Conservation (phyloP, 1,284 basidiomycete genomes). For the Irpex sp. region DNA sequence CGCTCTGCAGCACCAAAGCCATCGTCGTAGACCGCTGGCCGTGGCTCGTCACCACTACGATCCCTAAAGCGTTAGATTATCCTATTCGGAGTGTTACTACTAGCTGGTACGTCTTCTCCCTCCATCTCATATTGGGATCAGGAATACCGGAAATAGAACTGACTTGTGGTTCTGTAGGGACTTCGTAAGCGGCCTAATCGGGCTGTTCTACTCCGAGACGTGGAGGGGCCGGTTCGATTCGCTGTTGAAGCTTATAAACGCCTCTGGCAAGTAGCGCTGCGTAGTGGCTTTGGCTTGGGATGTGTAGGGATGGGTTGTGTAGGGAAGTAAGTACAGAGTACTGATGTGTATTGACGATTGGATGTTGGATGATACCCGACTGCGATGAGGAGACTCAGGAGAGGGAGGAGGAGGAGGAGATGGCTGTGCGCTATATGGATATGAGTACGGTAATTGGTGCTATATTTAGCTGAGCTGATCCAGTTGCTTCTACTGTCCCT, state of each 20-base stretch:
- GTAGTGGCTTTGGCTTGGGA: too few relatives aligned
- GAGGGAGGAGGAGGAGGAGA: too few relatives aligned
- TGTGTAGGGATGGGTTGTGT: too few relatives aligned
- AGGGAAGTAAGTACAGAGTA: neutral
- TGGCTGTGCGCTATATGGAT: neutral
- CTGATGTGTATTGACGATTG: neutral
- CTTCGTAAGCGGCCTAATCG: constrained; percentile 72
- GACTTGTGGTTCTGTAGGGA: constrained; percentile 49
- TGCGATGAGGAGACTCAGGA: too few relatives aligned
- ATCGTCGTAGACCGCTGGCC: constrained; percentile 87
- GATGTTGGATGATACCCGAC: neutral
- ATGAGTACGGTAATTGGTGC: neutral
- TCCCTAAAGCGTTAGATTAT: constrained; percentile 87
- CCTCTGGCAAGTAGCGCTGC: constrained; percentile 22
- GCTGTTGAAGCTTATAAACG: constrained; percentile 34
- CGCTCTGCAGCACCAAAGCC: constrained; percentile 84
- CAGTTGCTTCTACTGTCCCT: neutral
- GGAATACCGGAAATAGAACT: constrained; percentile 10
- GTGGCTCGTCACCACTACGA: constrained; percentile 75
- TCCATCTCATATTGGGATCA: too few relatives aligned
- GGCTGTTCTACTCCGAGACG: constrained; percentile 71
- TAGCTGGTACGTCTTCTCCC: constrained; percentile 67
- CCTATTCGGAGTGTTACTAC: constrained; percentile 75
- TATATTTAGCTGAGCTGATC: neutral
- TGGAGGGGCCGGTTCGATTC: constrained; percentile 61